Base-by-base conservation (phyloP, 345 rosid genomes). In the Arabidopsis thaliana region DNA sequence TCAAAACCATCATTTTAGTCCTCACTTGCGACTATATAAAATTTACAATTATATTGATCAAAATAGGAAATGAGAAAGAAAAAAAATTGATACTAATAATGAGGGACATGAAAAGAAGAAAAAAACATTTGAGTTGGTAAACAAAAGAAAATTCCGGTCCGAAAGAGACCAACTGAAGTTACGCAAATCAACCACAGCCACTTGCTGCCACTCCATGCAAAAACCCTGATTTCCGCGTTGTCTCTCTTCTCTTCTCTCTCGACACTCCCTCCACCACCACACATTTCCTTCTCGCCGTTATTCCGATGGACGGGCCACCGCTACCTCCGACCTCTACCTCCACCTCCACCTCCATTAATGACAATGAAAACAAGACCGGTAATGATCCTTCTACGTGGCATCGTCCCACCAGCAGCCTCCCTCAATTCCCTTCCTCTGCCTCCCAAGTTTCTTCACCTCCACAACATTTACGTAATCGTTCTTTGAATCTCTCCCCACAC, bases 371-470 rank as follows among this genome's bases (percentile, higher is more conserved):
- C 66, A 66, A 58, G 13, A 10, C 66, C 3, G 66, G 14, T 57
- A 13, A 50, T 46, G 10, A 61, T 57, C 46, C 73, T 49, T 59
- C 73, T 52, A 67, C 73, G 28, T 75, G 23, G 12, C 79, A 75
- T 40, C 73, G 73, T 46, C 60, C 78, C 28, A 66, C 67, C 3
- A 38, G 8, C 12, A 74, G 78, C 37, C 73, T 66, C 5, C 78
- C 78, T 1, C 58, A 74, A 57, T 22, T 74, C 49, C 78, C 67
- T 48, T 37, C 67, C 55, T n/a, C 77, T 33, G 0, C 52, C 44
- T 48, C 72, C 3, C 72, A 55, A 48, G 67, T 46, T 24, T 46
- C 67, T 67, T 67, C 78, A 45, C 78, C 78, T 37, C 73, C 73
- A 48, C 72, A 22, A 0, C 78, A 66, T 58, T 8, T 58, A 1